phyloP scores from a whole-genome alignment of 148 eudicot species.

The Pharnaceum exiguum region DNA sequence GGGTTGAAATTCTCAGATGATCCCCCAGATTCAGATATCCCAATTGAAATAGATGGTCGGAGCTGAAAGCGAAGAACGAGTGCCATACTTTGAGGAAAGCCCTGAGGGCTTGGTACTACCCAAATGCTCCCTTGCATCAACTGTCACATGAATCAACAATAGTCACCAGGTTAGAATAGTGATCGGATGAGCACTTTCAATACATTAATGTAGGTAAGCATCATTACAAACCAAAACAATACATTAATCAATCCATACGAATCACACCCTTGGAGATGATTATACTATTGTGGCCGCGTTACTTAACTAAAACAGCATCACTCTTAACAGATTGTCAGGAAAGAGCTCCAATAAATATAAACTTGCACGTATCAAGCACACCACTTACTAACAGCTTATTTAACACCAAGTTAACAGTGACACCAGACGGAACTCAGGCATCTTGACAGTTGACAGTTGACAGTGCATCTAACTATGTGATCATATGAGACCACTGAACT shows the following conservation, averaged over 20 bases:
- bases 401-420: not conserved
- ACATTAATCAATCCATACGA: not conserved
- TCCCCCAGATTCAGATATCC: conserved; percentile 41
- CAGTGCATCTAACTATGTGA: conserved; percentile 1
- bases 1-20: conserved; percentile 35
- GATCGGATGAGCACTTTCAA: not conserved
- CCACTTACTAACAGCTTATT: conserved; percentile 3
- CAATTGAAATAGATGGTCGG: conserved; percentile 40
- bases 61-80: conserved; percentile 61
- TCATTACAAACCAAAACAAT: not conserved
- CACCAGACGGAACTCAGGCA: not conserved
- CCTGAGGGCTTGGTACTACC: conserved; percentile 54
- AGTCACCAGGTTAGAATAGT: not conserved
- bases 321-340: not conserved
- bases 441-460: not conserved
- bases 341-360: conserved; percentile 1
- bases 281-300: not conserved
- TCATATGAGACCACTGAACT: not conserved
- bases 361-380: not conserved
- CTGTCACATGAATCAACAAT: conserved; percentile 37
- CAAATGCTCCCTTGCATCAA: conserved; percentile 87
- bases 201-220: too few species aligned
- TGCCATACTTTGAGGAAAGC: conserved; percentile 69
- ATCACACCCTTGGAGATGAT: not conserved
- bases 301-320: not conserved